Conservation (phyloP, 176 grass and related monocot species). For the Musa itinerans region DNA sequence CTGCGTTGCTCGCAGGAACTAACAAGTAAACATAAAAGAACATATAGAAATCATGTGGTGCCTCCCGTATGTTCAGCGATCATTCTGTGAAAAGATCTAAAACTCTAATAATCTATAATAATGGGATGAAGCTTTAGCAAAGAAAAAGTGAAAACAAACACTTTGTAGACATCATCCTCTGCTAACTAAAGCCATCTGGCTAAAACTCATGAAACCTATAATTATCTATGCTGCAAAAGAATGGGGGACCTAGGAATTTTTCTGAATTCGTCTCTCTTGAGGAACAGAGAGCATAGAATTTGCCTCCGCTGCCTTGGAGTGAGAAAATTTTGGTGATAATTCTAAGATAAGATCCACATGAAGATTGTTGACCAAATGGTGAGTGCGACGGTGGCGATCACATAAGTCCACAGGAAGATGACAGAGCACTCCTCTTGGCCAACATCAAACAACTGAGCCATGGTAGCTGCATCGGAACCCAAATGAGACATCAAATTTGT, state of each 20-base stretch:
- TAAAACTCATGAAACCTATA: not conserved
- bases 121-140: not conserved
- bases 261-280: not conserved
- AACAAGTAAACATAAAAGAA: too few species aligned
- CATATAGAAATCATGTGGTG: too few species aligned
- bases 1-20: too few species aligned
- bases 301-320: not conserved
- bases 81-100: not conserved
- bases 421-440: conserved; percentile 15
- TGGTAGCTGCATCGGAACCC: conserved; percentile 1
- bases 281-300: not conserved
- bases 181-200: not conserved
- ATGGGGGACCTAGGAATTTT: not conserved
- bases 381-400: conserved; percentile 1
- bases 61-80: too few species aligned
- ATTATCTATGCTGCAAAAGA: not conserved
- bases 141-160: not conserved
- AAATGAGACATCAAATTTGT: not conserved
- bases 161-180: not conserved
- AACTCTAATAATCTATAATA: not conserved
- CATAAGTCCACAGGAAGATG: conserved; percentile 13
- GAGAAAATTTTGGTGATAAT: not conserved
- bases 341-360: conserved; percentile 10
- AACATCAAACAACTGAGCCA: conserved; percentile 18
- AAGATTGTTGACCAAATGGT: conserved; percentile 10